phyloP scores from a whole-genome alignment of 345 rosid genomes.

The Fremontodendron californicum region DNA sequence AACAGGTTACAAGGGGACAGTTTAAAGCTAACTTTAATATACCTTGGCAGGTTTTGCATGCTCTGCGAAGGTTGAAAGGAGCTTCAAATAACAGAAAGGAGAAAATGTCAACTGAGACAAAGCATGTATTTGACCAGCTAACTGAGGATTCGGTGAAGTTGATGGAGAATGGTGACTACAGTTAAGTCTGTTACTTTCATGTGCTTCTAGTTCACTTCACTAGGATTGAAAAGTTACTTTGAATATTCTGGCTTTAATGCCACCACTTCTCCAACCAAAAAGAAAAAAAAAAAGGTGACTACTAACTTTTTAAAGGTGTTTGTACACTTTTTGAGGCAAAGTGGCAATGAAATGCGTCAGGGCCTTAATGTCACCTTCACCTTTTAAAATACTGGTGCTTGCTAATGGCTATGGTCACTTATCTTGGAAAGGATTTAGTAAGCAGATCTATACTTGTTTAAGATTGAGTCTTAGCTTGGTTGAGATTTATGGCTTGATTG shows the following conservation, averaged over 20 bases:
- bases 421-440: background rate
- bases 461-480: background rate
- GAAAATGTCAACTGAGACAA: slow-evolving; percentile 79
- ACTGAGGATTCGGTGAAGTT: slow-evolving; percentile 91
- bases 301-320: background rate
- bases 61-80: slow-evolving; percentile 89
- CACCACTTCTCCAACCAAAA: background rate
- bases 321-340: background rate
- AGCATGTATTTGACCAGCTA: slow-evolving; percentile 84
- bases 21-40: slow-evolving; percentile 11
- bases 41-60: slow-evolving; percentile 67
- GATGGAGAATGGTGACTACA: slow-evolving; percentile 79
- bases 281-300: background rate
- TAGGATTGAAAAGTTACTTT: background rate
- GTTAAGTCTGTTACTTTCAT: slow-evolving; percentile 48
- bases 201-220: background rate
- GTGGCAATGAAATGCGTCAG: background rate
- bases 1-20: background rate
- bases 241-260: background rate
- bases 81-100: slow-evolving; percentile 64
- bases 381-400: background rate
- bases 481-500: background rate
- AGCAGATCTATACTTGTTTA: background rate
- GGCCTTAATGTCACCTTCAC: background rate
- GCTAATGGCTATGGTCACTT: background rate